A percentile compares a stretch with the other conserved stretches of the same genome.
Evolutionary conservation across 331 rosid species (phyloP).

Genomic region (Ulmus americana): DNA sequence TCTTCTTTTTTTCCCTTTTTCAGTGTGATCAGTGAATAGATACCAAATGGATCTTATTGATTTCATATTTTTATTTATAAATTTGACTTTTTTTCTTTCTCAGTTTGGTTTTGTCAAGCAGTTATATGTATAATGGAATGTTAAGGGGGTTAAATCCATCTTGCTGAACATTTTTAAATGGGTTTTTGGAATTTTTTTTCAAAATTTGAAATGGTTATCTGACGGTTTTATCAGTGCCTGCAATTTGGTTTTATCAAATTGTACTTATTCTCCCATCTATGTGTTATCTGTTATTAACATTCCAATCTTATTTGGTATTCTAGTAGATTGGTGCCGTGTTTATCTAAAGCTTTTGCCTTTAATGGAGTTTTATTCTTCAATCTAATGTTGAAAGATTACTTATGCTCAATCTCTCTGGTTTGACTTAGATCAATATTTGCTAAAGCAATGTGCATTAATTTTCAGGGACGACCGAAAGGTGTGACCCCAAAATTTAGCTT

Average conservation of each 20-base stretch:
- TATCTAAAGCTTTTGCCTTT: neutral
- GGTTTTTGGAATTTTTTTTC: neutral
- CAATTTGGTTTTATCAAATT: neutral
- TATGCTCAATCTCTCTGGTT: neutral
- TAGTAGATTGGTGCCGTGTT: neutral
- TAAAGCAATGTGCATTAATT: constrained; percentile 18
- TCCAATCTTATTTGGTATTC: neutral
- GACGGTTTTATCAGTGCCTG: neutral
- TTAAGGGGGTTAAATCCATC: neutral
- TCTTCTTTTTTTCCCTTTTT: too few species aligned
- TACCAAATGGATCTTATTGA: too few species aligned
- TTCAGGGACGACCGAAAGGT: constrained; percentile 98
- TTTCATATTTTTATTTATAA: too few species aligned
- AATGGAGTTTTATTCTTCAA: neutral
- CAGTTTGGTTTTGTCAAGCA: neutral
- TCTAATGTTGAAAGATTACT: neutral
- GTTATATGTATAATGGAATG: neutral
- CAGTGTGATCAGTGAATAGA: too few species aligned
- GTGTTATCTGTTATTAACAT: constrained; percentile 4
- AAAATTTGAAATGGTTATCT: neutral
- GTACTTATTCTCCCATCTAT: neutral
- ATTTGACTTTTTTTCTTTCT: too few species aligned
- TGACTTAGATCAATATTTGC: neutral
- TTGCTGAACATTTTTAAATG: neutral
- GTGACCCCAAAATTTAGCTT: constrained; percentile 89